Percentiles rank a stretch among this genome's conserved stretches.
These are phyloP conservation scores for Cenchrus fungigraminus DNA, from an alignment of 176 grass and related monocot genomes.

Conservation along the genomic window DNA sequence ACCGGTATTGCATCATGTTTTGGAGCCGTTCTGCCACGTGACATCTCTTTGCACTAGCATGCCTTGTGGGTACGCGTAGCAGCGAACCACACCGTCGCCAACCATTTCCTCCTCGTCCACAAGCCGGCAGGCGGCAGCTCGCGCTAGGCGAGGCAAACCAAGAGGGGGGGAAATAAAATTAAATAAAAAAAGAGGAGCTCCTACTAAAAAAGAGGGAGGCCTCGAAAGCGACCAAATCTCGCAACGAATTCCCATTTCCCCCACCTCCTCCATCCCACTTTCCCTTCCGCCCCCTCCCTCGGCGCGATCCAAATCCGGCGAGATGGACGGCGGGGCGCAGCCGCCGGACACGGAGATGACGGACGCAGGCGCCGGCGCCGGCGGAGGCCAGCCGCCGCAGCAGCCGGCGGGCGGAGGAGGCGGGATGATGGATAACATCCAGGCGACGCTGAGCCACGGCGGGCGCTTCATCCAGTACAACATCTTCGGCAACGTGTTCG, in stretches of 20 bases:
- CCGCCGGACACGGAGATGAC: conserved; percentile 79
- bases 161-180: background rate
- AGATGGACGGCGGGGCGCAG: conserved; percentile 70
- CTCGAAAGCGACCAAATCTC: conserved; percentile 57
- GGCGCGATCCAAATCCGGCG: conserved; percentile 41
- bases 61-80: background rate
- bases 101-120: background rate
- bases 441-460: conserved; percentile 83
- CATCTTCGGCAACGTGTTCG: conserved; percentile 96
- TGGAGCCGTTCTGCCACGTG: too few species aligned
- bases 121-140: conserved; percentile 20
- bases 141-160: background rate
- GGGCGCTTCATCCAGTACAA: conserved; percentile 97
- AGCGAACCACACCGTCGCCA: background rate
- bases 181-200: background rate
- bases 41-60: too few species aligned
- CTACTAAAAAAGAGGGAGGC: conserved; percentile 22
- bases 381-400: background rate
- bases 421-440: conserved; percentile 75
- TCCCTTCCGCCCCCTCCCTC: conserved; percentile 15
- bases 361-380: conserved; percentile 46
- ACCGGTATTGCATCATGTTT: too few species aligned
- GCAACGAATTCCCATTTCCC: conserved; percentile 38
- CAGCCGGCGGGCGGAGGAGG: background rate
- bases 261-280: conserved; percentile 21